A percentile compares a stretch with the other conserved stretches of the same genome.
Evolutionary conservation across 371 early-diverging fungal species (phyloP).

Genomic region (Encephalitozoon intestinalis): DNA sequence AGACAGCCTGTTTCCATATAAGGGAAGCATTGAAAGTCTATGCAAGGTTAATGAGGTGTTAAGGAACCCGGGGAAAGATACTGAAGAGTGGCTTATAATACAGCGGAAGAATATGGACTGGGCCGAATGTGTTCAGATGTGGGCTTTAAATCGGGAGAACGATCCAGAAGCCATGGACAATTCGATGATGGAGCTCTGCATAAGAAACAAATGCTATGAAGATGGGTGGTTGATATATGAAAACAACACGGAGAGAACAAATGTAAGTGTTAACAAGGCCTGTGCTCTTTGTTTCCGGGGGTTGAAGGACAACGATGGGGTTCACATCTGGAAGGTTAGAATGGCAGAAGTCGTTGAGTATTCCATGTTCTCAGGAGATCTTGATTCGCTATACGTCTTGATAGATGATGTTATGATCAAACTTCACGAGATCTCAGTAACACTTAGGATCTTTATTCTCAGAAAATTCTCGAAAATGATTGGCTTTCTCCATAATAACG

Average conservation of each 20-base stretch:
- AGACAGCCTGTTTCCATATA: not conserved
- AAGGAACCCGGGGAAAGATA: not conserved
- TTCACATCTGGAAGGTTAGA: conserved; percentile 15
- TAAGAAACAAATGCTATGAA: conserved; percentile 46
- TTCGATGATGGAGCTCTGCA: conserved; percentile 54
- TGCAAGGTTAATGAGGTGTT: not conserved
- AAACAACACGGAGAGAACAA: not conserved
- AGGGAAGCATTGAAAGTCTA: not conserved
- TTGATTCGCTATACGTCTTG: not conserved
- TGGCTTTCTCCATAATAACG: not conserved
- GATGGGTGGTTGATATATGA: conserved; percentile 55
- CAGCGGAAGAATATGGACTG: conserved; percentile 33
- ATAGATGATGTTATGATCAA: not conserved
- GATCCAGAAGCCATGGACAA: conserved; percentile 33
- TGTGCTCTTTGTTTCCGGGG: conserved; percentile 7
- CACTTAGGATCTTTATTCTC: not conserved
- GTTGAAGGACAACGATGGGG: not conserved
- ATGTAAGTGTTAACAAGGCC: not conserved
- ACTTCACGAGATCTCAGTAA: not conserved
- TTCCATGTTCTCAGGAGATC: not conserved
- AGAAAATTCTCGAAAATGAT: not conserved
- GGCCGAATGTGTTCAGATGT: conserved; percentile 39
- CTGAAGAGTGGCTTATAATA: conserved; percentile 16
- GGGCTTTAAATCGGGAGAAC: conserved; percentile 35
- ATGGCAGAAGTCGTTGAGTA: conserved; percentile 1